Evolutionary conservation across 1,284 basidiomycete genomes (phyloP), one percentile per base, ranked within the genome.

Genomic region (Mrakiaceae sp.): DNA sequence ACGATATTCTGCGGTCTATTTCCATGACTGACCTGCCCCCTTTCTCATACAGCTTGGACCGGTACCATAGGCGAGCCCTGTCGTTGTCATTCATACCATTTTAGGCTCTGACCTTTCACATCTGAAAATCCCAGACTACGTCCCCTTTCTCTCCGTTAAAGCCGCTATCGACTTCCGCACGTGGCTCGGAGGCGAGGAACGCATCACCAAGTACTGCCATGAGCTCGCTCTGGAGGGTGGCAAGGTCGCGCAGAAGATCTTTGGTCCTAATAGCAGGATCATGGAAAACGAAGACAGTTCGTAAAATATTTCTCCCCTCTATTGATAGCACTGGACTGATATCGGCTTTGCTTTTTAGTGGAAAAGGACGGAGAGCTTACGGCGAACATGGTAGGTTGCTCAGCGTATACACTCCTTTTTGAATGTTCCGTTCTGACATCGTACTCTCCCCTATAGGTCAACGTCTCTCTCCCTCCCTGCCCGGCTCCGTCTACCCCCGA

Each of bases 21-120:
- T 85, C 85, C 68, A 49, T 80, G 69, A 12, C 54, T 60, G 47
- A 2, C 2, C 48, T 60, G 27, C 47, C 44, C 47, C 58, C 61
- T 46, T 46, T 14, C 51, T 54, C 69, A 73, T 63, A 72, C 60
- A 54, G 67, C 66, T 48, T 76, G 72, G 72, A 72, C 71, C 8
- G 72, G 73, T 4, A 75, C 73, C 3, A 47, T 57, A 51, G 64
- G 50, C 48, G 9, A n/a, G 54, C 3, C 51, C 47, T 8, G 42
- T 55, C 16, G 44, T 42, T 16, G 14, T 14, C 11, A 39, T 12
- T 2, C 9, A 11, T 47, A 9, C 10, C n/a, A 6, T 39, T 55
- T 50, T 39, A 6, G 8, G 27, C 43, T 0, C 12, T 46, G 1
- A 12, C 12, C 11, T 40, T 16, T 2, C 27, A 1, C 27, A 27